Evolutionary conservation across 179 eudicot genomes (phyloP), one percentile per base, ranked within the genome.

Genomic region (Spergularia azorica): DNA sequence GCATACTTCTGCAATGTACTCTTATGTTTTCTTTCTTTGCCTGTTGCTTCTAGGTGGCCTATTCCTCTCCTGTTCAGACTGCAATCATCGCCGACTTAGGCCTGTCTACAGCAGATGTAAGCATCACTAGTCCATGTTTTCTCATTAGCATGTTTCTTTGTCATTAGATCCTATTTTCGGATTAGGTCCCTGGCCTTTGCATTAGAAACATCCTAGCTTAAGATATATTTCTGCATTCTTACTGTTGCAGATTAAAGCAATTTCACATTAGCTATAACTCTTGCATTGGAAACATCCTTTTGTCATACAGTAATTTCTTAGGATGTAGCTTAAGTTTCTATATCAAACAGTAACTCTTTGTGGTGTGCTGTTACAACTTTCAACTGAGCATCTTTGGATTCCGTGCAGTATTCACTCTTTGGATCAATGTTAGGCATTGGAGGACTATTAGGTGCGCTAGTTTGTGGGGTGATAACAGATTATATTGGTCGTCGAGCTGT

Each of bases 361-460:
- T 48, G 55, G 32, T 16, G 8, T 41, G 4, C 7, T 60, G 16
- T 10, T 18, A 5, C 17, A 64, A 32, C 4, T 15, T 26, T 26
- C 32, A 26, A 36, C 20, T 66, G 60, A 67, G 21, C 2, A 7
- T 16, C 11, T 77, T 72, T 10, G 52, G 67, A 14, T 67, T 5
- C 59, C 67, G n/a, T 71, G 74, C 77, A 86, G 89, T 84, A 32
- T 76, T 82, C 89, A 9, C 75, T 86, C 14, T 86, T 86, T 74
- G 86, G 89, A 69, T 86, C 89, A 52, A 63, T 84, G 76, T 6
- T 86, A 66, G 84, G 80, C 17, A 67, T 86, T 46, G 89, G 89
- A 77, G 89, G 84, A 78, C 52, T 84, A 58, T 32, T 84, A 55
- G 89, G 89, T 50, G 75, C 89, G 36, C 73, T 84, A 21, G 26